A percentile compares a stretch with the other conserved stretches of the same genome.
These are phyloP conservation scores for Vigna radiata DNA, from an alignment of 306 rosid species.

Conservation along the genomic window DNA sequence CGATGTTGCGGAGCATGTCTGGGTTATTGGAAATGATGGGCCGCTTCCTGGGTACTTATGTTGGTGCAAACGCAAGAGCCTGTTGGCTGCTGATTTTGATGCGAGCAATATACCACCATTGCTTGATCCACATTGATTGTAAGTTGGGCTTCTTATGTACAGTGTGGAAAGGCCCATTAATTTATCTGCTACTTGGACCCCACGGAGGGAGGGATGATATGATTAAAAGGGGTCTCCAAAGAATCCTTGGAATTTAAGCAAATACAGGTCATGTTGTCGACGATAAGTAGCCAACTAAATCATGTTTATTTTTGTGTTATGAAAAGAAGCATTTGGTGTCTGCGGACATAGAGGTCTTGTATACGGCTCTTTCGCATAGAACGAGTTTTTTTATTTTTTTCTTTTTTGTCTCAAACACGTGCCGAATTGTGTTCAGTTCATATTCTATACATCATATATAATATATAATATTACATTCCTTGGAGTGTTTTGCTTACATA, in stretches of 20 bases:
- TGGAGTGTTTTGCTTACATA: background rate
- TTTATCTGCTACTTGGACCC: background rate
- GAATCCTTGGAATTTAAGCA: constrained; percentile 38
- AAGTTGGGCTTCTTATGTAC: constrained; percentile 57
- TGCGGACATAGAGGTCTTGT: constrained; percentile 5
- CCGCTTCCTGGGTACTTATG: constrained; percentile 70
- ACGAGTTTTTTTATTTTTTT: background rate
- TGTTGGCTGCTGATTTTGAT: constrained; percentile 50
- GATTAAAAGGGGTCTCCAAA: constrained; percentile 21
- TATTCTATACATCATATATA: background rate
- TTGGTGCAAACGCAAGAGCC: constrained; percentile 79
- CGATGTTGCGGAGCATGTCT: constrained; percentile 66
- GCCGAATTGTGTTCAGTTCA: constrained; percentile 18
- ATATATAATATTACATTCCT: background rate
- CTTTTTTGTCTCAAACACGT: constrained; percentile 7
- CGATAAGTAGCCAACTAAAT: constrained; percentile 1
- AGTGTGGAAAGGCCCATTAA: constrained; percentile 36
- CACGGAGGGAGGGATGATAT: background rate
- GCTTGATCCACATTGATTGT: constrained; percentile 45
- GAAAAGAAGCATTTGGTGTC: constrained; percentile 5
- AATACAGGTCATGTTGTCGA: constrained; percentile 17
- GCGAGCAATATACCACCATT: constrained; percentile 45
- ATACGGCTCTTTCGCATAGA: constrained; percentile 18
- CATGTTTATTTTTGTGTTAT: constrained; percentile 25
- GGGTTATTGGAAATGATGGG: constrained; percentile 87